Evolutionary conservation across 129 eudicot genomes (phyloP).

Genomic region (Daucus carota): DH1_v3.0 NC_030386.2:23662001-23662500

Average conservation of each 20-base stretch:
- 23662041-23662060: slow-evolving; percentile 68
- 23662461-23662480: slow-evolving; percentile 17
- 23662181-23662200: slow-evolving; percentile 26
- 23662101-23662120: slow-evolving; percentile 52
- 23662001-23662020: slow-evolving; percentile 27
- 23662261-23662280: not conserved
- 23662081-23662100: not conserved
- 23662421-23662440: slow-evolving; percentile 29
- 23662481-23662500: slow-evolving; percentile 36
- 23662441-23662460: slow-evolving; percentile 48
- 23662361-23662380: slow-evolving; percentile 20
- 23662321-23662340: slow-evolving; percentile 63
- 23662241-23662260: slow-evolving; percentile 6
- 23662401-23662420: slow-evolving; percentile 30
- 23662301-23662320: slow-evolving; percentile 27
- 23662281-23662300: slow-evolving; percentile 26
- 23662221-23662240: slow-evolving; percentile 16
- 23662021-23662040: slow-evolving; percentile 55
- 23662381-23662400: slow-evolving; percentile 51
- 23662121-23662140: slow-evolving; percentile 55
- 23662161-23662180: slow-evolving; percentile 36
- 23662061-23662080: slow-evolving; percentile 39
- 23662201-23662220: slow-evolving; percentile 22
- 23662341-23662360: not conserved
- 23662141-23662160: slow-evolving; percentile 67